Conservation (phyloP, 768 basidiomycete species). For the Russula griseocarnosa region DNA sequence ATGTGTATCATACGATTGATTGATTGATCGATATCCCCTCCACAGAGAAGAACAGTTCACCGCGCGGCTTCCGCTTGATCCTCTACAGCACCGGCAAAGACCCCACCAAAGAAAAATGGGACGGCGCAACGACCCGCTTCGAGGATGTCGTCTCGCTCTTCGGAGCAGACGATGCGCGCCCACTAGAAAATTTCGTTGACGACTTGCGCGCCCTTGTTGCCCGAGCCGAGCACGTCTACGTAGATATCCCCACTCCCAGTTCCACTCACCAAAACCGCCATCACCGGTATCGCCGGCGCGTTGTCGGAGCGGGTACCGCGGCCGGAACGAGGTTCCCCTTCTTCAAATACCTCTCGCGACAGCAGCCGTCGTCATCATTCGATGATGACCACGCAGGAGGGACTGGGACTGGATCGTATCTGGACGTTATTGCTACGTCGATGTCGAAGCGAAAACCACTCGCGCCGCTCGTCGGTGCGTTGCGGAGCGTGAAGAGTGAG, state of each 20-base stretch:
- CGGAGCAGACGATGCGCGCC: conserved; percentile 67
- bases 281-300: not conserved
- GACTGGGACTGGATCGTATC: conserved; percentile 33
- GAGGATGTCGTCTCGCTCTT: conserved; percentile 65
- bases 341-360: conserved; percentile 31
- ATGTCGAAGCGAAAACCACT: conserved; percentile 49
- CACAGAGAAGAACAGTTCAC: conserved; percentile 63
- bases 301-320: no score
- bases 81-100: conserved; percentile 79
- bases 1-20: not conserved
- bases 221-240: conserved; percentile 44
- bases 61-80: conserved; percentile 81
- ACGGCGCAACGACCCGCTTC: conserved; percentile 77
- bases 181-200: conserved; percentile 51
- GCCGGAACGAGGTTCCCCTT: conserved; percentile 7
- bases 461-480: conserved; percentile 60
- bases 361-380: not conserved
- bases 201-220: conserved; percentile 55
- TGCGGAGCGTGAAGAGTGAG: conserved; percentile 76
- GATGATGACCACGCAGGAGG: conserved; percentile 37
- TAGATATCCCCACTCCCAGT: conserved; percentile 35
- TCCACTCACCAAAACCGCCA: not conserved
- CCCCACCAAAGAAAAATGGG: conserved; percentile 81
- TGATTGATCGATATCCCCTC: not conserved
- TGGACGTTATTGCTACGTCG: conserved; percentile 50